Evolutionary conservation across 2,329 filamentous ascomycete genomes (phyloP), one percentile per base, ranked within the genome.

Genomic region (Cordyceps pruinosa): DNA sequence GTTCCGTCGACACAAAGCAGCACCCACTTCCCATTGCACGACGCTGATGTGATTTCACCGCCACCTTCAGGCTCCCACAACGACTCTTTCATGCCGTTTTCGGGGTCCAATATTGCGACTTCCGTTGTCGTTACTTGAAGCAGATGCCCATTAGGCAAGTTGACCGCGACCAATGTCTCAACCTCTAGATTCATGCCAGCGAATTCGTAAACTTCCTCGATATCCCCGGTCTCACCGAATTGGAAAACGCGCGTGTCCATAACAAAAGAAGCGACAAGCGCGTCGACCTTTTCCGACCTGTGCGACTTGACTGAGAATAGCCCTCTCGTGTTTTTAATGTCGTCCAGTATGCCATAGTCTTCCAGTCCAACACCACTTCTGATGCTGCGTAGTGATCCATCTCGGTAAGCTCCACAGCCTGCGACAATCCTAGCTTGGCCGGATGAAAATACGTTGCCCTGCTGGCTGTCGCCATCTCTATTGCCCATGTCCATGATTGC

Each of bases 401-500:
- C 90, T 62, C 89, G 86, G 68, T 90, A 94, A 0, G 89, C 91
- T 28, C 94, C 94, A 56, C 92, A 97, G 1, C 91, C 93, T 2
- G 93, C 92, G 12, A 99, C 90, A 60, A 99, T 89, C 39, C 92
- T 84, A 46, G 94, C 92, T 72, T 99, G 93, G 0, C 94, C 94
- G 1, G 93, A 96, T 0, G 92, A 96, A 66, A 96, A 99, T 61
- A 94, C 89, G 65, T 94, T 95, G 3, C 87, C 88, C 19, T 77
- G 72, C 58, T 90, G 86, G 9, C 80, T 84, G 61, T 94, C 88
- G 23, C 87, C 87, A 59, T 89, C 86, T 57, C 90, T 81, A 64
- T 90, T 92, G 0, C 92, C 93, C 79, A 97, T 88, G 66, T 97
- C 94, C 90, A 97, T 96, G 17, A 99, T 84, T 1, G 89, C 87